Base-by-base conservation (phyloP, 306 rosid species). In the Sicyos edulis region DNA sequence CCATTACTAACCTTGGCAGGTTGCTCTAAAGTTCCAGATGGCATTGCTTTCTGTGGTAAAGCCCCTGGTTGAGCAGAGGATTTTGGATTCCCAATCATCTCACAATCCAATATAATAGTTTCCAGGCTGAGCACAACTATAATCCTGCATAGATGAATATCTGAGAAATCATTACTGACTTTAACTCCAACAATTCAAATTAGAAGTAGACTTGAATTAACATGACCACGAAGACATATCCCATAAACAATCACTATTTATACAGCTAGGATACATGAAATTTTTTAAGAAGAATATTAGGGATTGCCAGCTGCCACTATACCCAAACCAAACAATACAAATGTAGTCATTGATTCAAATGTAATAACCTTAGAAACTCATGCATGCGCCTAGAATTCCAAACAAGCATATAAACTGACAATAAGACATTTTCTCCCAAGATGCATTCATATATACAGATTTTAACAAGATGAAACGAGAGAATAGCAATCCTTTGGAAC, bases 61-160 rank as follows among this genome's bases (percentile, higher is more conserved):
- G 78, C 82, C 74, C 72, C 89, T 74, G 88, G 74, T 56, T 67
- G 88, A 76, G 14, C 59, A 49, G 56, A 76, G 50, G 75, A 68
- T 65, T 81, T 90, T 4, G 97, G 92, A 81, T 83, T 85, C 82
- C 98, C 98, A 75, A 93, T 90, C 32, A 85, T 83, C 81, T 83
- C 89, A 17, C 86, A 88, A 19, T 87, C 92, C 71, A 76, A 84
- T 47, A 90, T 80, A 67, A 93, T 90, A 73, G 89, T 87, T 86
- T 93, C 92, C 91, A 93, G 80, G 87, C 84, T 82, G 74, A 93
- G 92, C 74, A 86, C 88, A 52, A 93, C 80, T 81, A 93, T 82
- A 76, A 93, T 73, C 89, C 98, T 93, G 92, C 53, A 74, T 51
- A 59, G 60, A 17, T 24, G 59, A 60, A 20, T 42, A 55, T 54